These are phyloP conservation scores for Penicillium corylophilum DNA, from an alignment of 2,329 filamentous ascomycete species.

Conservation along the genomic window DNA sequence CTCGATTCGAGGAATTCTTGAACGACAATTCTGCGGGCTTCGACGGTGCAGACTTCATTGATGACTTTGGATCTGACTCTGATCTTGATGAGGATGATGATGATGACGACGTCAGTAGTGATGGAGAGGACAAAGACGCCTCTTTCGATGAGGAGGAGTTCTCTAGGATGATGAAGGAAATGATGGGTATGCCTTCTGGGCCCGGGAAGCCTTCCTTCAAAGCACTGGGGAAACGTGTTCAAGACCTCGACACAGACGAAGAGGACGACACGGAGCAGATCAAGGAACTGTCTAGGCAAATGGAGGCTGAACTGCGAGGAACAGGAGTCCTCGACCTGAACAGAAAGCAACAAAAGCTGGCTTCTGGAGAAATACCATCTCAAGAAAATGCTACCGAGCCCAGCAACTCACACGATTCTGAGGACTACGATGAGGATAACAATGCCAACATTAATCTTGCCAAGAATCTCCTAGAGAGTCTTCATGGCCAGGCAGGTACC, in stretches of 20 bases:
- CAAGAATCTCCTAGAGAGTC: constrained; percentile 86
- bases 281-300: constrained; percentile 44
- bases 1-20: constrained; percentile 87
- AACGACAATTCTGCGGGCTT: constrained; percentile 79
- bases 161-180: constrained; percentile 82
- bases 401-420: constrained; percentile 10
- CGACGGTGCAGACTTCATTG: constrained; percentile 70
- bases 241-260: constrained; percentile 51
- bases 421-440: constrained; percentile 53
- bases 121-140: constrained; percentile 71
- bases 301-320: constrained; percentile 49
- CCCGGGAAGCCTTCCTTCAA: constrained; percentile 23
- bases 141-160: constrained; percentile 86
- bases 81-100: constrained; percentile 56
- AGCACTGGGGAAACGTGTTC: constrained; percentile 34
- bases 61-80: constrained; percentile 69
- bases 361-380: constrained; percentile 22
- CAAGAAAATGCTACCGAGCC: constrained; percentile 31
- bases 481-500: constrained; percentile 84
- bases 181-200: constrained; percentile 70
- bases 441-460: constrained; percentile 84
- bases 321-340: constrained; percentile 47
- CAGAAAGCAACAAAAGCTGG: constrained; percentile 19
- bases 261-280: constrained; percentile 62
- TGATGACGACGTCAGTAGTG: constrained; percentile 56